phyloP scores from a whole-genome alignment of 768 basidiomycete species.

The Kwoniella sp. region DNA sequence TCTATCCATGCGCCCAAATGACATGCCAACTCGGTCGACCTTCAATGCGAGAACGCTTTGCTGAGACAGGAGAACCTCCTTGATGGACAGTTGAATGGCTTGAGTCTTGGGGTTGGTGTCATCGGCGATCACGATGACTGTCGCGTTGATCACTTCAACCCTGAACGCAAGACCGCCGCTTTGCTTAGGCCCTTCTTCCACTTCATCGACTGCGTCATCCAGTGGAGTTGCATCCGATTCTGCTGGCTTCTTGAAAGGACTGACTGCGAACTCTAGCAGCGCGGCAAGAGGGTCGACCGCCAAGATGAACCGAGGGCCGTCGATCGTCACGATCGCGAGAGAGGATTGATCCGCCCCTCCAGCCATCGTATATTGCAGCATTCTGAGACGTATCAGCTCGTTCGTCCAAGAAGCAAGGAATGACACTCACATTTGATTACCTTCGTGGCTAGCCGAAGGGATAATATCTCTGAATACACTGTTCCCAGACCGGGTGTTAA shows the following conservation, averaged over 20 bases:
- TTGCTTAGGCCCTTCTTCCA: conserved; percentile 26
- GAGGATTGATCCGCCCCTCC: conserved; percentile 64
- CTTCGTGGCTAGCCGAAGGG: conserved; percentile 83
- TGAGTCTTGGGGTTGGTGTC: conserved; percentile 77
- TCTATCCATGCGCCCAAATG: conserved; percentile 81
- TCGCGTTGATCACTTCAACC: conserved; percentile 85
- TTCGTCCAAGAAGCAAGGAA: neutral
- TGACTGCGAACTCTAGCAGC: conserved; percentile 79
- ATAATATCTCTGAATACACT: conserved; percentile 93
- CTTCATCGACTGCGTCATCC: conserved; percentile 26
- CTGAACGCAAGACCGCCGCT: conserved; percentile 63
- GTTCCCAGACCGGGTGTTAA: conserved; percentile 76
- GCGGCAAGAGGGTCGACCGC: conserved; percentile 88
- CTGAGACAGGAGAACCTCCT: conserved; percentile 82
- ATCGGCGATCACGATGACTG: conserved; percentile 82
- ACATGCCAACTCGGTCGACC: conserved; percentile 86
- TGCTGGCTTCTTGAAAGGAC: conserved; percentile 58
- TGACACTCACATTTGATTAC: conserved; percentile 66
- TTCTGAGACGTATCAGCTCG: conserved; percentile 54
- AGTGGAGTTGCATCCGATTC: conserved; percentile 17
- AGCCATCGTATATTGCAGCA: conserved; percentile 82
- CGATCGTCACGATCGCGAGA: conserved; percentile 81
- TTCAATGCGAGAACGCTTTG: conserved; percentile 81
- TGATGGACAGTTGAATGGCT: conserved; percentile 80
- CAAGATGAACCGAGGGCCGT: conserved; percentile 89